Conservation (phyloP, 139 green algal species). For the Chlorella sp. region DNA sequence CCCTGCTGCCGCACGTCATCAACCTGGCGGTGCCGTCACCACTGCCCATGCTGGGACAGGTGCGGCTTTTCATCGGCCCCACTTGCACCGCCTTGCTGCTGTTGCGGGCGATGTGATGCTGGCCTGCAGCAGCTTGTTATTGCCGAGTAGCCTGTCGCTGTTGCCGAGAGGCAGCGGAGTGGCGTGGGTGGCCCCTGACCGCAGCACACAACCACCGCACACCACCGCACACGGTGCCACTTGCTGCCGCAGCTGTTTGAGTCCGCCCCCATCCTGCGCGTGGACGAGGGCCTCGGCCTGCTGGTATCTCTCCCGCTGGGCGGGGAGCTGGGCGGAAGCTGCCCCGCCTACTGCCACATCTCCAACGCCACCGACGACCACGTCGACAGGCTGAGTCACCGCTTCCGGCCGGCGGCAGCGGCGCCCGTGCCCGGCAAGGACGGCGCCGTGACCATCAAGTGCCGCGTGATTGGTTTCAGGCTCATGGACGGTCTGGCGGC, state of each 20-base stretch:
- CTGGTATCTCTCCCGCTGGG: constrained; percentile 55
- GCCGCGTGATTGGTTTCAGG: constrained; percentile 74
- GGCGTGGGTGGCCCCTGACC: no score
- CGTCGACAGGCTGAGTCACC: no score
- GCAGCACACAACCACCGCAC: no score
- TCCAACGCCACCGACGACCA: constrained; percentile 64
- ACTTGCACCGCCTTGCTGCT: no score
- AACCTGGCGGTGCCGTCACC: constrained; percentile 20
- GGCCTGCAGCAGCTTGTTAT: no score
- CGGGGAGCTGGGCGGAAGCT: not conserved
- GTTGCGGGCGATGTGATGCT: no score
- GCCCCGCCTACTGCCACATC: constrained; percentile 67
- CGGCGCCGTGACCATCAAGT: not conserved
- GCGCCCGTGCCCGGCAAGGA: not conserved
- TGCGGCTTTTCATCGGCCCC: no score
- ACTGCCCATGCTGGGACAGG: constrained; percentile 37
- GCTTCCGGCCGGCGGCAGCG: constrained; percentile 39
- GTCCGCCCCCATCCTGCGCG: constrained; percentile 46
- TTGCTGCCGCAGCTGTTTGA: constrained; percentile 49
- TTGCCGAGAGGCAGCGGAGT: no score
- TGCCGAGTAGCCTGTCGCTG: no score
- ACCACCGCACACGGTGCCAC: no score
- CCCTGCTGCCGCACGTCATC: constrained; percentile 66
- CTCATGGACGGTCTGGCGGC: constrained; percentile 76
- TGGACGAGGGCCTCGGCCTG: constrained; percentile 66